Evolutionary conservation across 2,329 filamentous ascomycete genomes (phyloP), one percentile per base, ranked within the genome.

Genomic region (Botrytis medusae): DNA sequence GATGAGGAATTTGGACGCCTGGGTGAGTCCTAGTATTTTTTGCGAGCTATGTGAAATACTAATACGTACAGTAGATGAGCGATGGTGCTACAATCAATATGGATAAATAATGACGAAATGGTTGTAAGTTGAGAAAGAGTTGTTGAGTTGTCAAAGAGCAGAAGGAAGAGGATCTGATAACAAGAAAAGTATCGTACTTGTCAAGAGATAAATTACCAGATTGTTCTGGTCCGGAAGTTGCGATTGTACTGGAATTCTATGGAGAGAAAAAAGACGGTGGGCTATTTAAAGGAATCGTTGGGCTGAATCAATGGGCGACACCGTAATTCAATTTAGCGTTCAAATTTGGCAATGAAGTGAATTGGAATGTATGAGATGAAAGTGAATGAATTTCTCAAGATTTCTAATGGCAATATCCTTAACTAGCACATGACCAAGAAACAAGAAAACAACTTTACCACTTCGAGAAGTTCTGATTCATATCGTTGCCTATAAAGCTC

Each of bases 381-480:
- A 44, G 65, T 69, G 65, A 69, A 57, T 69, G 48, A 42, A 57
- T 29, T 44, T 20, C 48, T 68, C 48, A 57, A 42, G n/a, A 18
- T 10, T 18, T 29, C 14, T 20, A 40, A 22, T 57, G 37, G 10
- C n/a, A 20, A 6, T 22, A 20, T 32, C 22, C 8, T 32, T 7
- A 12, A 57, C 6, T 2, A 42, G 25, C 65, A 57, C 32, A 57
- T 32, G n/a, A 44, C 48, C 10, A 68, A 57, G 34, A 18, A 68
- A 68, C 10, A 32, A 42, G 25, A 42, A 42, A 32, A 48, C 1
- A 7, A 42, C 25, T 42, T 16, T n/a, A 14, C 22, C 18, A 29
- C 25, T 37, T 29, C 25, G 54, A 57, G 51, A 29, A 16, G n/a
- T 29, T 54, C 51, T 18, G 51, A 54, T 54, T 18, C 51, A 7